Evolutionary conservation across 495 filamentous ascomycete species (phyloP).

Genomic region (Xylaria venustula): DNA sequence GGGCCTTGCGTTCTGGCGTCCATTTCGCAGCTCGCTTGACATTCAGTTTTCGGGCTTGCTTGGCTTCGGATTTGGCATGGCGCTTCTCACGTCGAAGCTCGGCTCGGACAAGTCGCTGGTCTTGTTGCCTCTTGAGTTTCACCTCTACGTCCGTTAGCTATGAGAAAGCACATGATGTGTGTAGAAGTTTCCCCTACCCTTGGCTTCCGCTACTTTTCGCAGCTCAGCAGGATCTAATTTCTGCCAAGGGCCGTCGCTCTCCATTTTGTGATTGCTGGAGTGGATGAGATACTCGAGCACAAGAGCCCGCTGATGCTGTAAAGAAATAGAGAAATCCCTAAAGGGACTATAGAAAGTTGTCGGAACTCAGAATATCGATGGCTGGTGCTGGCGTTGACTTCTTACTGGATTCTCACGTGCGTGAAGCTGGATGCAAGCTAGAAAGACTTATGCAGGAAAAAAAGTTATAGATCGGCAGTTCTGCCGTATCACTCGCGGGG

Average conservation of each 20-base stretch:
- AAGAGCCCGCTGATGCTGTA: too few species aligned
- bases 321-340: too few species aligned
- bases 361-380: too few species aligned
- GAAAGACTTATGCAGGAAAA: neutral
- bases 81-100: constrained; percentile 30
- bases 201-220: constrained; percentile 22
- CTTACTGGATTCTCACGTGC: too few species aligned
- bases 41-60: constrained; percentile 30
- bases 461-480: constrained; percentile 3
- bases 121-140: constrained; percentile 21
- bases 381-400: too few species aligned
- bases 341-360: too few species aligned
- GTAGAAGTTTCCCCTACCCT: constrained; percentile 15
- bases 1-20: constrained; percentile 24
- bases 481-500: neutral
- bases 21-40: constrained; percentile 26
- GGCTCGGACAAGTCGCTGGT: constrained; percentile 23
- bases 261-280: neutral
- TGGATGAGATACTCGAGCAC: too few species aligned
- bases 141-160: constrained; percentile 21
- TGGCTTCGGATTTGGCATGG: constrained; percentile 31
- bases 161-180: neutral
- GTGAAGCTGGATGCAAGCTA: too few species aligned
- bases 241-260: constrained; percentile 11
- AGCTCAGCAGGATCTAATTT: constrained; percentile 22